A percentile compares a stretch with the other conserved stretches of the same genome.
Conservation (phyloP, 768 basidiomycete genomes). For the Russula dissimulans region DNA sequence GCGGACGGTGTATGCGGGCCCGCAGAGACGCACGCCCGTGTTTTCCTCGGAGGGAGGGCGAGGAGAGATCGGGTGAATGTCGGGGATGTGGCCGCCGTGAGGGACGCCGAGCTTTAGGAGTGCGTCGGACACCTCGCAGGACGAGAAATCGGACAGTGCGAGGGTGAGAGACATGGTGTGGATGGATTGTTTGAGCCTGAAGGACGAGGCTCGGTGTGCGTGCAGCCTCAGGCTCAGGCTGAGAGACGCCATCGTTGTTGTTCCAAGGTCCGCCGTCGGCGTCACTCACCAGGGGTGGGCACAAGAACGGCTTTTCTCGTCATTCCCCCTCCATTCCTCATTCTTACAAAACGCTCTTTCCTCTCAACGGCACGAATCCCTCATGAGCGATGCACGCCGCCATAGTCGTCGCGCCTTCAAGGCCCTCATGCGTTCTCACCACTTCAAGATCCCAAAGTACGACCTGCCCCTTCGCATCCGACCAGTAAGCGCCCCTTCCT, state of each 20-base stretch:
- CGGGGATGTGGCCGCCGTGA: constrained; percentile 75
- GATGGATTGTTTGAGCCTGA: too few species aligned
- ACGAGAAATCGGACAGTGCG: constrained; percentile 38
- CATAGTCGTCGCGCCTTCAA: constrained; percentile 39
- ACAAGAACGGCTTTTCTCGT: background rate
- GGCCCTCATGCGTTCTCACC: constrained; percentile 64
- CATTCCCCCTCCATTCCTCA: background rate
- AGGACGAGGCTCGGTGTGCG: too few species aligned
- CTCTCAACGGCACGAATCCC: background rate
- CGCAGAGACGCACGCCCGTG: constrained; percentile 40
- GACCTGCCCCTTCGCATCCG: constrained; percentile 64
- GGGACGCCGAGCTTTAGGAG: constrained; percentile 67
- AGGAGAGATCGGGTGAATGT: constrained; percentile 53
- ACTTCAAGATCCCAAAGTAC: constrained; percentile 52
- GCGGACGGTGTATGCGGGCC: constrained; percentile 80
- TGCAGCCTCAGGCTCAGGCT: too few species aligned
- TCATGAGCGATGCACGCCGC: constrained; percentile 27
- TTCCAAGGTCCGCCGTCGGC: too few species aligned
- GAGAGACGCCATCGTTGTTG: too few species aligned
- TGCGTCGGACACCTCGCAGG: constrained; percentile 85
- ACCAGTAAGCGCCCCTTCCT: constrained; percentile 37
- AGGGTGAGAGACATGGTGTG: constrained; percentile 6
- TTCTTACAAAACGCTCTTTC: background rate
- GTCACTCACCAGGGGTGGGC: too few species aligned
- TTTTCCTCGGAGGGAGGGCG: constrained; percentile 29